Conservation (phyloP, 805 yeast species). For the Saccharomycopsis vini region DNA sequence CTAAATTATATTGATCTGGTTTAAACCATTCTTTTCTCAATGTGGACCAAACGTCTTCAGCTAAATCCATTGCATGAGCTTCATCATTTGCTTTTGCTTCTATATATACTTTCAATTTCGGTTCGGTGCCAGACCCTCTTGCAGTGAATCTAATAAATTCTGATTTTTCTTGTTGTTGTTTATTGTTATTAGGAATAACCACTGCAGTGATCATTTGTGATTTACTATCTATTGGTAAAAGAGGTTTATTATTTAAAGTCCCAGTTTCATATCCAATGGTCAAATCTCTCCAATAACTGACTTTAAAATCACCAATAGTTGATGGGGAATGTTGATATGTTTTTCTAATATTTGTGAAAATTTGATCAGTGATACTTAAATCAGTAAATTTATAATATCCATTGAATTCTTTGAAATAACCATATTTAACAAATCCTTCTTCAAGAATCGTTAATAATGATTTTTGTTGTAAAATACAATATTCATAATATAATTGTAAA, state of each 20-base stretch:
- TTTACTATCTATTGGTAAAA: slow-evolving; percentile 57
- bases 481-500: slow-evolving; percentile 45
- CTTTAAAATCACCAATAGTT: slow-evolving; percentile 47
- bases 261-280: slow-evolving; percentile 74
- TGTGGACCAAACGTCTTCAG: slow-evolving; percentile 58
- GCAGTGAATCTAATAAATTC: slow-evolving; percentile 64
- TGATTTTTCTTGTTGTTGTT: too few relatives aligned
- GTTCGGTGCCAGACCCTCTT: slow-evolving; percentile 95
- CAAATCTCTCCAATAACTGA: slow-evolving; percentile 71
- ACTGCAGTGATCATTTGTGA: slow-evolving; percentile 83
- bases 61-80: slow-evolving; percentile 39
- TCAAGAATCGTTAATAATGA: slow-evolving; percentile 41
- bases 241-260: slow-evolving; percentile 48
- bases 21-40: slow-evolving; percentile 58
- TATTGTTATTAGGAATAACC: slow-evolving; percentile 25
- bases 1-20: slow-evolving; percentile 38
- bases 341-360: slow-evolving; percentile 48
- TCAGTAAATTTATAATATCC: slow-evolving; percentile 71
- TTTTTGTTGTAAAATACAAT: slow-evolving; percentile 1
- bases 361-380: slow-evolving; percentile 38
- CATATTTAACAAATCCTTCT: slow-evolving; percentile 54
- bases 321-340: slow-evolving; percentile 32
- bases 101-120: slow-evolving; percentile 83
- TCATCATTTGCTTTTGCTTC: slow-evolving; percentile 57
- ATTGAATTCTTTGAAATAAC: slow-evolving; percentile 76